Evolutionary conservation across 2,329 filamentous ascomycete species (phyloP).

Genomic region (Diaporthe vexans): DNA sequence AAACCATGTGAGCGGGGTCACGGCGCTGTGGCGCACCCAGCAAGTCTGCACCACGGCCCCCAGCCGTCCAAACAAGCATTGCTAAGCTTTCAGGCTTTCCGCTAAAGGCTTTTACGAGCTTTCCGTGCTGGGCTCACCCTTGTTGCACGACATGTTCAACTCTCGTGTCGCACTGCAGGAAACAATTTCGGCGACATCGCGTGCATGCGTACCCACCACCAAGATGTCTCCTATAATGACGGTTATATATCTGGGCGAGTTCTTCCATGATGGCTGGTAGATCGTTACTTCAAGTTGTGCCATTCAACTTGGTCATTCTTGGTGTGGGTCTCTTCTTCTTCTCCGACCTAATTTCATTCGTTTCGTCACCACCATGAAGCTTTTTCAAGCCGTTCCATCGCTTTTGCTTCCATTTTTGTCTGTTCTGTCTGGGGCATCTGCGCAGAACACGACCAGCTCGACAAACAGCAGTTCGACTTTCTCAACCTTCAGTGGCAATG

Average conservation of each 20-base stretch:
- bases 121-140: neutral
- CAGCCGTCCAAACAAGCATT: conserved; percentile 11
- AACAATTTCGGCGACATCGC: neutral
- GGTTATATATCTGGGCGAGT: neutral
- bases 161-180: conserved; percentile 5
- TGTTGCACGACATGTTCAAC: neutral
- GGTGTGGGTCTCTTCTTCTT: neutral
- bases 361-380: neutral
- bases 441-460: neutral
- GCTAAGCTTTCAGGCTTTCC: neutral
- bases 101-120: conserved; percentile 10
- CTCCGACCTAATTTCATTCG: conserved; percentile 14
- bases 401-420: conserved; percentile 17
- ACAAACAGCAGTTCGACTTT: neutral
- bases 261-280: neutral
- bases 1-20: neutral
- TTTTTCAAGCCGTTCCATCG: neutral
- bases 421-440: neutral
- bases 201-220: neutral
- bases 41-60: neutral
- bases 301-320: neutral
- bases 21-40: neutral
- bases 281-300: neutral
- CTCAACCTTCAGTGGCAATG: conserved; percentile 14
- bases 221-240: neutral